Conservation (phyloP, 257 asterid species). For the Jacaranda copaia region DNA sequence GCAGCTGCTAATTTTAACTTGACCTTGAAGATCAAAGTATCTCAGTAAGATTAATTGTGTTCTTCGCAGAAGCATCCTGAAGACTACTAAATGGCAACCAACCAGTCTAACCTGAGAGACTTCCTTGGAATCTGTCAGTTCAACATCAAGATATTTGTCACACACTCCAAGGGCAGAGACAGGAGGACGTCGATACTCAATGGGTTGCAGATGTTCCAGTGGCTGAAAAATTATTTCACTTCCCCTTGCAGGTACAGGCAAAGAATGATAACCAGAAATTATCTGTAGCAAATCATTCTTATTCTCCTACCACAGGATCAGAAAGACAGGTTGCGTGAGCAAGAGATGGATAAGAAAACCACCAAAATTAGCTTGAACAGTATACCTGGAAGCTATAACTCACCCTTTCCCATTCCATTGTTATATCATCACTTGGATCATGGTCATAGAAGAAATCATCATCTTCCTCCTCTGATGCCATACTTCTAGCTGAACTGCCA, state of each 20-base stretch:
- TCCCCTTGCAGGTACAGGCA: constrained; percentile 79
- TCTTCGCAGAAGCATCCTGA: constrained; percentile 25
- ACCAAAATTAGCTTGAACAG: constrained; percentile 18
- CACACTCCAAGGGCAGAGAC: constrained; percentile 61
- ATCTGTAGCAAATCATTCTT: constrained; percentile 85
- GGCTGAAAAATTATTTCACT: constrained; percentile 71
- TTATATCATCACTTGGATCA: constrained; percentile 55
- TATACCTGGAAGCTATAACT: constrained; percentile 28
- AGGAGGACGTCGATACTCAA: constrained; percentile 66
- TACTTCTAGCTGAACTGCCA: constrained; percentile 85
- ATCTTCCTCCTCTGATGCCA: constrained; percentile 60
- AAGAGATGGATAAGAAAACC: constrained; percentile 32
- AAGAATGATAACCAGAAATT: constrained; percentile 75
- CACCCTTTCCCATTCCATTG: constrained; percentile 86
- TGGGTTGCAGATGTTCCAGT: constrained; percentile 82
- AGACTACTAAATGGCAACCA: constrained; percentile 10
- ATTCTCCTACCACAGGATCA: constrained; percentile 61
- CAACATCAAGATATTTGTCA: constrained; percentile 51
- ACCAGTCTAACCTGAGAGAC: constrained; percentile 62
- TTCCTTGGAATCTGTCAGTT: constrained; percentile 49
- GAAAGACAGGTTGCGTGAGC: constrained; percentile 28
- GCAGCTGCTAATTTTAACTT: constrained; percentile 71
- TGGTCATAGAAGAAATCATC: constrained; percentile 49
- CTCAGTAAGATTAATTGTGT: constrained; percentile 29
- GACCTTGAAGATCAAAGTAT: constrained; percentile 57